phyloP scores from a whole-genome alignment of 106 monocot genomes.

The Platanthera guangdongensis region DNA sequence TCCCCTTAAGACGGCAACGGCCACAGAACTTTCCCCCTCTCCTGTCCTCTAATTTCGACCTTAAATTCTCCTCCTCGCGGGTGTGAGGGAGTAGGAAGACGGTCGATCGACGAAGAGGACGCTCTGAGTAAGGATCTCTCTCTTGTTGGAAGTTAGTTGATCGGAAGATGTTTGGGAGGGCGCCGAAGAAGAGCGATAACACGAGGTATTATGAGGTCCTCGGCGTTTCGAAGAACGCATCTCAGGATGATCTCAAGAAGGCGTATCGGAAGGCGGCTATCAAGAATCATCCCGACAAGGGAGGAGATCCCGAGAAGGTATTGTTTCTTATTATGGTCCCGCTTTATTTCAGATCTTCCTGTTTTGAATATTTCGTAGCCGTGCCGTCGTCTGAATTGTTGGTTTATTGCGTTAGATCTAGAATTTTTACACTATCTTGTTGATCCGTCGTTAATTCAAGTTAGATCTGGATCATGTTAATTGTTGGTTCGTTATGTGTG shows the following conservation, averaged over 20 bases:
- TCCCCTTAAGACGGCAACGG: too few species aligned
- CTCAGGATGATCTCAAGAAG: constrained; percentile 51
- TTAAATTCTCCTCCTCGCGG: too few species aligned
- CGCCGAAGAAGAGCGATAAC: constrained; percentile 18
- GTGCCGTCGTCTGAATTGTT: background rate
- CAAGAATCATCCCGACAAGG: constrained; percentile 64
- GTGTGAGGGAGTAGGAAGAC: too few species aligned
- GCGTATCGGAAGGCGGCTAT: constrained; percentile 64
- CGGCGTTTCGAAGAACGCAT: constrained; percentile 28
- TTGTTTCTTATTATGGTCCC: background rate
- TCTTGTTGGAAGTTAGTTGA: too few species aligned
- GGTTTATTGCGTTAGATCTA: background rate
- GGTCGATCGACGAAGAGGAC: too few species aligned
- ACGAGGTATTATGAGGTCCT: constrained; percentile 15
- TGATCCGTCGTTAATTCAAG: background rate
- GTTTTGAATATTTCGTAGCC: background rate
- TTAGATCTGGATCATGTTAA: too few species aligned
- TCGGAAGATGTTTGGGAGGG: constrained; percentile 14
- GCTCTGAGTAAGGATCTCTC: too few species aligned
- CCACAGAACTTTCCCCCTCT: too few species aligned
- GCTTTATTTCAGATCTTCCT: background rate
- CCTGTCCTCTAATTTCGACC: too few species aligned
- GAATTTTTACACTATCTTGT: background rate
- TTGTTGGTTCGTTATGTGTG: too few species aligned
- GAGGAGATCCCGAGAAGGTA: constrained; percentile 62